Evolutionary conservation across 345 rosid species (phyloP).

Genomic region (Raphanus sativus): DNA sequence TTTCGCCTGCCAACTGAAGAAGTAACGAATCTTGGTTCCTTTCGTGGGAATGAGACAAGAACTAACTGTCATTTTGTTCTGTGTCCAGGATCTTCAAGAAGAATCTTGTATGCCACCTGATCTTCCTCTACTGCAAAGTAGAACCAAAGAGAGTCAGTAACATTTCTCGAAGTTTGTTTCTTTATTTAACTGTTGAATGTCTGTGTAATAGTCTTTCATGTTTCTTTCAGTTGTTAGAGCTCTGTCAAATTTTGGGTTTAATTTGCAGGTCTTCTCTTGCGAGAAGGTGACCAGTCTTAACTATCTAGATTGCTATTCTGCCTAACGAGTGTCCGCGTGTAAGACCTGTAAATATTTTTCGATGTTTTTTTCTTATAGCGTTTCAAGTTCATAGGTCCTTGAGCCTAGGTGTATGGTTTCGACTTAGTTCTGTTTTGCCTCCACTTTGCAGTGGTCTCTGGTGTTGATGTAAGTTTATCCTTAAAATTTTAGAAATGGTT

Average conservation of each 20-base stretch:
- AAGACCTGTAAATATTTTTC: too few species aligned
- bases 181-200: not conserved
- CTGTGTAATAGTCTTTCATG: not conserved
- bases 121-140: slow-evolving; percentile 63
- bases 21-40: slow-evolving; percentile 39
- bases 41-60: not conserved
- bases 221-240: slow-evolving; percentile 67
- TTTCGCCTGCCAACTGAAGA: slow-evolving; percentile 81
- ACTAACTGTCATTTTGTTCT: slow-evolving; percentile 4
- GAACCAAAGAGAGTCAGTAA: slow-evolving; percentile 78
- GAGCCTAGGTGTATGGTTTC: too few species aligned
- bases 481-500: too few species aligned
- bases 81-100: slow-evolving; percentile 69
- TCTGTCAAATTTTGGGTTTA: slow-evolving; percentile 53
- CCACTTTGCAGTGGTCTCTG: too few species aligned
- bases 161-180: slow-evolving; percentile 5
- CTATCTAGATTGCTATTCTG: too few species aligned
- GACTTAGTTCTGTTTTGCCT: too few species aligned
- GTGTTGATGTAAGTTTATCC: too few species aligned
- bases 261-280: too few species aligned
- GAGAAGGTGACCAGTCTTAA: too few species aligned
- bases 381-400: too few species aligned
- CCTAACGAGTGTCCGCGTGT: too few species aligned
- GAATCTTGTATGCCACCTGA: slow-evolving; percentile 76
- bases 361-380: too few species aligned